Conservation (phyloP, 1,284 basidiomycete genomes). For the Calocybe gambosa region DNA sequence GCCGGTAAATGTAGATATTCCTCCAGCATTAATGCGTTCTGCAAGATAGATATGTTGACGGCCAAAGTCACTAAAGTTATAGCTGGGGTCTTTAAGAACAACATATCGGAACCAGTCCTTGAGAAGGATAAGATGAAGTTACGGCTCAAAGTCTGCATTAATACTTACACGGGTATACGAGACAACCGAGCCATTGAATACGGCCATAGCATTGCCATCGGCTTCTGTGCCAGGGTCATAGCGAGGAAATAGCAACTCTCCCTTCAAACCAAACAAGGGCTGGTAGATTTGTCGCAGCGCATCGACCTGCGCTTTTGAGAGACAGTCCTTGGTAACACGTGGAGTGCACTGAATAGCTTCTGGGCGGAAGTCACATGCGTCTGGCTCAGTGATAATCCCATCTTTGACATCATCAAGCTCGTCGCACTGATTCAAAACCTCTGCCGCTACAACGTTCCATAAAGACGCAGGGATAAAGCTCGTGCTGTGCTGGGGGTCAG, state of each 20-base stretch:
- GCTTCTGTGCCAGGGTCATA: constrained; percentile 12
- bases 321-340: background rate
- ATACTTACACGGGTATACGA: background rate
- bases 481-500: constrained; percentile 3
- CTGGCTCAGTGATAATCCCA: constrained; percentile 11
- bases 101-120: constrained; percentile 10
- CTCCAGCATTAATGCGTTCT: constrained; percentile 3
- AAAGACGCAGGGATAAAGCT: constrained; percentile 7
- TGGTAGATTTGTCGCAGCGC: constrained; percentile 7
- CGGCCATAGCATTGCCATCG: background rate
- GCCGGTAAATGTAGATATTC: constrained; percentile 6
- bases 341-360: constrained; percentile 1
- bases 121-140: background rate
- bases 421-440: constrained; percentile 10
- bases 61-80: constrained; percentile 4
- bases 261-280: constrained; percentile 5
- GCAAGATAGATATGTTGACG: constrained; percentile 2
- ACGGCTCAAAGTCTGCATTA: background rate
- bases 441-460: constrained; percentile 8
- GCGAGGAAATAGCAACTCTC: constrained; percentile 8
- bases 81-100: constrained; percentile 3
- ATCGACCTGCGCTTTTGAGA: constrained; percentile 1
- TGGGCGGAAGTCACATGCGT: constrained; percentile 7
- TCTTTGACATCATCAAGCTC: constrained; percentile 9
- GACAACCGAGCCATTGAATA: background rate